phyloP scores from a whole-genome alignment of 2,329 filamentous ascomycete species.

The Cryphonectria naterciae region DNA sequence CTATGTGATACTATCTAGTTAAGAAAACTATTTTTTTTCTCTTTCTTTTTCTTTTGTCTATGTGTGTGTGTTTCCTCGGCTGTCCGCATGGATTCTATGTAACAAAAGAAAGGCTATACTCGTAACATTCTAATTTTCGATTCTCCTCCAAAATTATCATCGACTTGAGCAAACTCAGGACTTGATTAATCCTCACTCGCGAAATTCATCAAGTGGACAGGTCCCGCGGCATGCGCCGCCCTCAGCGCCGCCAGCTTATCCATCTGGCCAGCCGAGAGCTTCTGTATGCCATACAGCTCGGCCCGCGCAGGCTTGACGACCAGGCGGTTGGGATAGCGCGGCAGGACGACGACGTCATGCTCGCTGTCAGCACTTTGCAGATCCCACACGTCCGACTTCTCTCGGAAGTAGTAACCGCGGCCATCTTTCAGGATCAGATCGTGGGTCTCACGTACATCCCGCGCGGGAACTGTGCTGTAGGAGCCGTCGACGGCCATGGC shows the following conservation, averaged over 20 bases:
- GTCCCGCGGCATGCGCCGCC: constrained; percentile 1
- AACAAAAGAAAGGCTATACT: not conserved
- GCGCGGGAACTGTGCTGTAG: constrained; percentile 31
- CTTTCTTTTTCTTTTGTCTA: not conserved
- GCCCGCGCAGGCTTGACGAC: not conserved
- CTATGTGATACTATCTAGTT: not conserved
- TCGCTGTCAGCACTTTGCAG: not conserved
- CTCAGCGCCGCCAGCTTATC: not conserved
- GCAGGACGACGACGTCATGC: not conserved
- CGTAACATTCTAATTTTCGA: not conserved
- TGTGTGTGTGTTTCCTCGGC: not conserved
- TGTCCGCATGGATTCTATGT: not conserved
- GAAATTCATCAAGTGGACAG: not conserved
- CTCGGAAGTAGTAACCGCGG: constrained; percentile 42
- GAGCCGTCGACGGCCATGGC: constrained; percentile 40
- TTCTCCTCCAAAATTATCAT: not conserved
- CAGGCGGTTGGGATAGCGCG: constrained; percentile 3
- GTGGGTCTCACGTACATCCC: constrained; percentile 35
- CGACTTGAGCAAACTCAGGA: not conserved
- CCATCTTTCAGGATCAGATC: constrained; percentile 40
- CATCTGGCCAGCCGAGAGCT: not conserved
- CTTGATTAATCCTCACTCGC: not conserved
- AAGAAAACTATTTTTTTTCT: not conserved
- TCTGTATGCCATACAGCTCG: not conserved
- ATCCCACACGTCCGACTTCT: constrained; percentile 38